A percentile compares a stretch with the other conserved stretches of the same genome.
Conservation (phyloP, 1,139 yeast genomes). For the Blastobotrys serpentis region DNA sequence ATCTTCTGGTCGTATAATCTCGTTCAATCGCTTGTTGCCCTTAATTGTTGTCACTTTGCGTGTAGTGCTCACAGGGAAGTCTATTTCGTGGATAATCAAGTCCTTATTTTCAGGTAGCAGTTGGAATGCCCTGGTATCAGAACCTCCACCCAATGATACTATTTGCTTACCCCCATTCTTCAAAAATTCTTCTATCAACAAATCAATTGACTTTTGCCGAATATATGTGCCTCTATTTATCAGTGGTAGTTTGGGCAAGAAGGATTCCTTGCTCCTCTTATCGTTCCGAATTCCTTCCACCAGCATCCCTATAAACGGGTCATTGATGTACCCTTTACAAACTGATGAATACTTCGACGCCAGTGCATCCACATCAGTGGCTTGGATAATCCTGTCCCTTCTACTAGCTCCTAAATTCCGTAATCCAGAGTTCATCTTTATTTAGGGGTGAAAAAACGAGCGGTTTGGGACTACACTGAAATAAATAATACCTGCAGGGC, state of each 20-base stretch:
- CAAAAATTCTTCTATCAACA: slow-evolving; percentile 52
- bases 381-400: slow-evolving; percentile 53
- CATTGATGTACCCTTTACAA: slow-evolving; percentile 53
- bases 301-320: slow-evolving; percentile 49
- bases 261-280: slow-evolving; percentile 25
- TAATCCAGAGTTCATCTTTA: not conserved
- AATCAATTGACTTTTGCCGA: slow-evolving; percentile 63
- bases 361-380: slow-evolving; percentile 85
- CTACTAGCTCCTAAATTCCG: slow-evolving; percentile 13
- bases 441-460: too few species aligned
- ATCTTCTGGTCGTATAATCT: not conserved
- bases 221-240: slow-evolving; percentile 82
- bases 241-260: slow-evolving; percentile 64
- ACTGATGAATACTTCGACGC: slow-evolving; percentile 67
- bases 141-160: slow-evolving; percentile 90
- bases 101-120: slow-evolving; percentile 38
- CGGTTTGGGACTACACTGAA: too few species aligned
- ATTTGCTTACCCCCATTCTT: slow-evolving; percentile 49
- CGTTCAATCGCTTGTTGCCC: slow-evolving; percentile 27
- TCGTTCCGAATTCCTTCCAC: slow-evolving; percentile 41
- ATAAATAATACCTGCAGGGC: too few species aligned
- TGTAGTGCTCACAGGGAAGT: slow-evolving; percentile 61
- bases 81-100: slow-evolving; percentile 66
- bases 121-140: slow-evolving; percentile 77
- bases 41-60: slow-evolving; percentile 59